Evolutionary conservation across 768 basidiomycete species (phyloP).

Genomic region (Russula earlei): DNA sequence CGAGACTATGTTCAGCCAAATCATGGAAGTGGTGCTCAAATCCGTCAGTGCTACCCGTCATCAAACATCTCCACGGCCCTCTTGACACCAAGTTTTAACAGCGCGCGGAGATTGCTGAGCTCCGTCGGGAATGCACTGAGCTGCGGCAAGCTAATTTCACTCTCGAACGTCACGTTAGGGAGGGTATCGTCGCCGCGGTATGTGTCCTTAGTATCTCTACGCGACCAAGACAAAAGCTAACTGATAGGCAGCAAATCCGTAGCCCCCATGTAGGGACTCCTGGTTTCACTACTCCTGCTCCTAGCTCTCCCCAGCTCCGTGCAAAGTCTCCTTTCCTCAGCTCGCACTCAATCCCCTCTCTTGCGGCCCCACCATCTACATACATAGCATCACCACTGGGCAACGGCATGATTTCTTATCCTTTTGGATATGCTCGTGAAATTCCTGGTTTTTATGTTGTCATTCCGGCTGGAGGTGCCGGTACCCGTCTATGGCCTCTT

Average conservation of each 20-base stretch:
- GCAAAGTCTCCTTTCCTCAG: conserved; percentile 73
- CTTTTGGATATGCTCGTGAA: conserved; percentile 41
- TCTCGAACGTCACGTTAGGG: conserved; percentile 68
- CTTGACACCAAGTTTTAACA: conserved; percentile 24
- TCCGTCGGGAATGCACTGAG: conserved; percentile 70
- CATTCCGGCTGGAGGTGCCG: conserved; percentile 83
- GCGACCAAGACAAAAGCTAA: background rate
- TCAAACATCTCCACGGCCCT: background rate
- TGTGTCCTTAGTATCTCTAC: conserved; percentile 18
- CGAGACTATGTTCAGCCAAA: conserved; percentile 64
- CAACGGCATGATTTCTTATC: conserved; percentile 42
- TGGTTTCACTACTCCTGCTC: conserved; percentile 56
- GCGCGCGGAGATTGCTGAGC: conserved; percentile 64
- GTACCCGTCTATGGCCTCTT: conserved; percentile 82
- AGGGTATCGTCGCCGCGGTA: conserved; percentile 44
- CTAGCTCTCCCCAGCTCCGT: conserved; percentile 68
- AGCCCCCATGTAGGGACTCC: conserved; percentile 27
- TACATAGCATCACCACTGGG: conserved; percentile 67
- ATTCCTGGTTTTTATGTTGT: conserved; percentile 86
- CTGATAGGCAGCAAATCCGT: conserved; percentile 3
- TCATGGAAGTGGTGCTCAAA: conserved; percentile 64
- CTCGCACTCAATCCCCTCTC: conserved; percentile 35
- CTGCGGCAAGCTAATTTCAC: conserved; percentile 62
- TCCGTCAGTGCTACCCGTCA: conserved; percentile 42
- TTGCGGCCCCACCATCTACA: conserved; percentile 33